phyloP scores from a whole-genome alignment of 139 green algal species.

The Diplosphaera chodatii region DNA sequence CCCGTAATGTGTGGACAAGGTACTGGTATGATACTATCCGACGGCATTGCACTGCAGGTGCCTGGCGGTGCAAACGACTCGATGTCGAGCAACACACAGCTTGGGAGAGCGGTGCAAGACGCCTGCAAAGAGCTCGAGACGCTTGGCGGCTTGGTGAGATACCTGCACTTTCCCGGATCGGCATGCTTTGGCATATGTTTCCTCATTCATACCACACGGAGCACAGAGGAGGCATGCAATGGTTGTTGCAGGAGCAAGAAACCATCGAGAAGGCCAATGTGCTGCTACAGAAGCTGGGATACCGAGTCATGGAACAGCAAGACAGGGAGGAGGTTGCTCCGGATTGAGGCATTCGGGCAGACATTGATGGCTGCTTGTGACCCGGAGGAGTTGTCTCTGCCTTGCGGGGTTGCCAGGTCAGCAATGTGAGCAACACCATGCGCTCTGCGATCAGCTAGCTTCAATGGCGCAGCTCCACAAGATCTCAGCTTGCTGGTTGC shows the following conservation, averaged over 20 bases:
- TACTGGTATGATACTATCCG: neutral
- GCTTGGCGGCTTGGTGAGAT: constrained; percentile 15
- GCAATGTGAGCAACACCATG: too few species aligned
- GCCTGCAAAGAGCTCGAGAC: constrained; percentile 31
- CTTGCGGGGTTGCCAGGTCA: too few species aligned
- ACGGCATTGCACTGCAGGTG: constrained; percentile 9
- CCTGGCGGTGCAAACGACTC: constrained; percentile 27
- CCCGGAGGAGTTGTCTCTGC: too few species aligned
- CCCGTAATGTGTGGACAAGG: too few species aligned
- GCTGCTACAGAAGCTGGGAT: constrained; percentile 9
- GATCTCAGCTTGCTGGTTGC: too few species aligned
- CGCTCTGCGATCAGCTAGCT: too few species aligned
- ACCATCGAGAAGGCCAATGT: neutral
- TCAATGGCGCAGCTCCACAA: too few species aligned
- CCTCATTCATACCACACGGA: neutral
- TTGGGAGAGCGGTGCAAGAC: constrained; percentile 25
- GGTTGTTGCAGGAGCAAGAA: constrained; percentile 3
- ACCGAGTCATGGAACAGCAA: neutral
- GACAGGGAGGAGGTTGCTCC: neutral
- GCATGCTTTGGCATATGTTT: neutral
- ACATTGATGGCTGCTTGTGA: too few species aligned
- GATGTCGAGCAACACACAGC: constrained; percentile 26
- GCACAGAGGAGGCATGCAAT: too few species aligned
- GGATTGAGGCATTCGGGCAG: too few species aligned
- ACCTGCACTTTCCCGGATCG: too few species aligned